A percentile compares a stretch with the other conserved stretches of the same genome.
Conservation (phyloP, 306 rosid species). For the Dalbergia oliveri region DNA sequence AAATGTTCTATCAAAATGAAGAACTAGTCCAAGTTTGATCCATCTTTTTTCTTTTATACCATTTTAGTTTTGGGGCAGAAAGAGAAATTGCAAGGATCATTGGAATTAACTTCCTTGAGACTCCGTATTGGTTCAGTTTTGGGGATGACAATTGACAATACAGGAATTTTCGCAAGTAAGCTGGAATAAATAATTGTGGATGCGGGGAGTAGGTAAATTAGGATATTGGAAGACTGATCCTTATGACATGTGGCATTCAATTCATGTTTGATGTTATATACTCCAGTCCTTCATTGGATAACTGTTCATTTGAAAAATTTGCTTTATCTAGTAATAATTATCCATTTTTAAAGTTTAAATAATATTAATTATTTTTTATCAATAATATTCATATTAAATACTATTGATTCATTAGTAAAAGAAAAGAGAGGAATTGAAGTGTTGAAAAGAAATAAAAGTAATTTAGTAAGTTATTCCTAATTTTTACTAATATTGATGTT, state of each 20-base stretch:
- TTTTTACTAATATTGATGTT: too few relatives aligned
- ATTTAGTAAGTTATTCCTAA: too few relatives aligned
- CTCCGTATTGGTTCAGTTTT: constrained; percentile 66
- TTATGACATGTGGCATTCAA: constrained; percentile 54
- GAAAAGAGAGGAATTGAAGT: too few relatives aligned
- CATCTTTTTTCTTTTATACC: constrained; percentile 45
- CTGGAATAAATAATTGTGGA: constrained; percentile 50
- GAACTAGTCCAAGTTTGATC: constrained; percentile 52
- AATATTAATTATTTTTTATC: too few relatives aligned
- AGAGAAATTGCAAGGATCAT: constrained; percentile 53
- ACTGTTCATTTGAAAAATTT: too few relatives aligned
- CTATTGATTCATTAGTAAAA: too few relatives aligned
- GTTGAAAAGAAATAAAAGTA: too few relatives aligned
- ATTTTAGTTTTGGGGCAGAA: constrained; percentile 44
- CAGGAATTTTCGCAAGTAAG: constrained; percentile 55
- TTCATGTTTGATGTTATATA: constrained; percentile 50
- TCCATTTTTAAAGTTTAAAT: neutral
- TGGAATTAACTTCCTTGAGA: constrained; percentile 49
- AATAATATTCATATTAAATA: too few relatives aligned
- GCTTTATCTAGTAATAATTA: too few relatives aligned
- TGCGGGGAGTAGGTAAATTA: constrained; percentile 34
- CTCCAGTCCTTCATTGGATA: too few relatives aligned
- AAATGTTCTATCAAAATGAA: constrained; percentile 50
- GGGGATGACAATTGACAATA: constrained; percentile 52
- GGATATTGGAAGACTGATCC: constrained; percentile 55